Base-by-base conservation (phyloP, 2,329 filamentous ascomycete species). In the Sporothrix dimorphospora region DNA sequence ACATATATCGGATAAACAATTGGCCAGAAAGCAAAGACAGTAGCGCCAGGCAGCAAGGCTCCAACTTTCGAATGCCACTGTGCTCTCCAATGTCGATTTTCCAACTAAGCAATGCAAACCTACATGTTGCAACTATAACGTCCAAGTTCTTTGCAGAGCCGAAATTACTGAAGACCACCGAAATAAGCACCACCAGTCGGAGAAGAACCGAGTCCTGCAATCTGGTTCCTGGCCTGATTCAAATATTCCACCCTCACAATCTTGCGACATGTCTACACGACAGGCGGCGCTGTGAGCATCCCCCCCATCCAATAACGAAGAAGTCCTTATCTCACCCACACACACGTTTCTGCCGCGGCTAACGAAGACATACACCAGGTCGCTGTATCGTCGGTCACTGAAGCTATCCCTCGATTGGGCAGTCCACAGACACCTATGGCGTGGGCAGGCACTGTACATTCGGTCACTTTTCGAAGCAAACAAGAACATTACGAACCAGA, bases 331-430 rank as follows among this genome's bases (percentile, higher is more conserved):
- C 9, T 3, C 19, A 16, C 9, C 27, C 1, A 4, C 27, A n/a
- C 16, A 53, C 27, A 53, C 30, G 30, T 34, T 6, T 6, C 30
- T 49, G 47, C 5, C 19, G 7, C 19, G 47, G 45, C 24, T 21
- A 27, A 71, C 40, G 8, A 30, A 21, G 9, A 40, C 11, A 4
- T 7, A 3, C 11, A 45, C 4, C 74, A 91, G 89, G 77, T 91
- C 89, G 55, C 91, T 99, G 74, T 99, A 99, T 83, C 91, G 95
- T 80, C 93, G 94, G 77, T 94, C 94, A 34, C 83, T 99, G 80
- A 98, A 98, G 87, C 90, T 98, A 76, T 88, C 96, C 55, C 90
- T 98, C 76, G 94, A 98, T 85, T 99, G 96, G 96, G 90, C 94
- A 72, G 94, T 98, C 75, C 93, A 98, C 81, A 89, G 96, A 77